Evolutionary conservation across 257 asterid species (phyloP).

Genomic region (Capsicum pubescens): DNA sequence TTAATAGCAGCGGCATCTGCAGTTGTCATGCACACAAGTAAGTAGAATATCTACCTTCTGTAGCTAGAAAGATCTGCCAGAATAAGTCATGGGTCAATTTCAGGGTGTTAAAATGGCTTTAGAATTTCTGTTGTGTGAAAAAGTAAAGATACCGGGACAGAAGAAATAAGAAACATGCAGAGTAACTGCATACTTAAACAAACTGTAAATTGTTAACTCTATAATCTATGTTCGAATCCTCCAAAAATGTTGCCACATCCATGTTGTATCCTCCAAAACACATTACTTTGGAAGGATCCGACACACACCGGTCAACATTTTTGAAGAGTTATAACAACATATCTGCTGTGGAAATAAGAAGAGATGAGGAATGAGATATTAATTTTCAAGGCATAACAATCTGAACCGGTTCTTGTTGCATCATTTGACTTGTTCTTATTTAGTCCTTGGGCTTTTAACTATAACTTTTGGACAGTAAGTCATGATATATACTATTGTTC

Average conservation of each 20-base stretch:
- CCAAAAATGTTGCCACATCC: no score
- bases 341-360: not conserved
- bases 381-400: not conserved
- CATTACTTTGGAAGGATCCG: no score
- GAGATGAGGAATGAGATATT: not conserved
- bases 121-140: not conserved
- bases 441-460: not conserved
- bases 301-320: no score
- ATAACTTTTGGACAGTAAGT: not conserved
- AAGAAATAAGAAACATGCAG: not conserved
- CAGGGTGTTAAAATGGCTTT: not conserved
- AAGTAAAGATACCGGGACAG: not conserved
- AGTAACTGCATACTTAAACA: not conserved
- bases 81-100: not conserved
- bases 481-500: not conserved
- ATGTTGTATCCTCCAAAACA: no score
- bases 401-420: not conserved
- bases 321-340: no score
- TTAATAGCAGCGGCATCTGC: no score
- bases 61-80: not conserved
- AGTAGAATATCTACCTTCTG: not conserved
- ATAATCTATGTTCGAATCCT: no score
- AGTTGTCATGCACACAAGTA: no score
- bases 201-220: no score
- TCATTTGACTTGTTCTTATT: not conserved